Evolutionary conservation across 345 rosid species (phyloP), one percentile per base, ranked within the genome.

Genomic region (Viola odorata): DNA sequence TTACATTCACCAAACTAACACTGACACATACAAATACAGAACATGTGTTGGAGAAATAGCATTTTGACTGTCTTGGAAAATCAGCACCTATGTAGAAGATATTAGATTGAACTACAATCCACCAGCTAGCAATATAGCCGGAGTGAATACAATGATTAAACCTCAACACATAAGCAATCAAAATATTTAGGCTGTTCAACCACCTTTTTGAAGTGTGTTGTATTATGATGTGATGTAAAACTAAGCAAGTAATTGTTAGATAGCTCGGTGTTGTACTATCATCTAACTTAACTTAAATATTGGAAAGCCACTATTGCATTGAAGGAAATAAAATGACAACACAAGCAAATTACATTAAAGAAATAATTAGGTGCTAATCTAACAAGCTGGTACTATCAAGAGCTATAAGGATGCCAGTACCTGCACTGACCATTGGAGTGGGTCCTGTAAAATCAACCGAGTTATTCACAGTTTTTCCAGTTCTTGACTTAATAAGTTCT

Each of bases 401-500:
- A 54, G 15, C 32, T 6, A 10, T 37, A 37, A 16, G 6, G 38
- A 37, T 50, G 40, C 65, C 4, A 41, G 48, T 14, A 52, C 45
- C 40, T 40, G 50, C 60, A 61, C 36, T 32, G 52, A n/a, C 32
- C 23, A 12, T 40, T 60, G 40, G 2, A 49, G 40, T 38, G 12
- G 66, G 58, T 41, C 40, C 49, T 5, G 74, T n/a, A 59, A 15
- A 48, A 53, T 11, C 50, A 5, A 7, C 15, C 12, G 40, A 12
- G 6, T 42, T 42, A 42, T 23, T 37, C 16, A 17, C 12, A 45
- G 13, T 23, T 48, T 37, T 7, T 8, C 38, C 42, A 36, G 42
- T 41, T 40, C 39, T 63, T 12, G 55, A 42, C 71, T 58, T 68
- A 41, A 60, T 42, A 47, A 3, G 51, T 17, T 61, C 63, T 59